Base-by-base conservation (phyloP, 2,329 filamentous ascomycete genomes). In the Diaporthe amygdali region DNA sequence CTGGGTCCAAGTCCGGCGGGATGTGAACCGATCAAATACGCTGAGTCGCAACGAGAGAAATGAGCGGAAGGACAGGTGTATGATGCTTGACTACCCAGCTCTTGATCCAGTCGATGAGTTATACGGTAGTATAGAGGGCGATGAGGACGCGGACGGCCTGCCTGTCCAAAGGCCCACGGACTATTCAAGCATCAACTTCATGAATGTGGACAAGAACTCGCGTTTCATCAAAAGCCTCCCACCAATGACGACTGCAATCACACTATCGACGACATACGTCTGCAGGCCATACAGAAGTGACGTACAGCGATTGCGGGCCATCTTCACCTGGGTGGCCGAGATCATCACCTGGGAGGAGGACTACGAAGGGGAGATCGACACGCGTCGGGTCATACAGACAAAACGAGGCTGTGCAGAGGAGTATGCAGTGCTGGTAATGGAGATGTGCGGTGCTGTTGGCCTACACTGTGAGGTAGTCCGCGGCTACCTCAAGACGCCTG, bases 291-390 rank as follows among this genome's bases (percentile, higher is more conserved):
- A 98, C 80, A 89, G 95, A 72, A 98, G 94, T 81, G 96, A 98
- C 76, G 94, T 98, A 0, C 96, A 99, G 80, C 90, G 95, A 44
- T 83, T 99, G 32, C 90, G 97, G 30, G 96, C 96, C 20, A 98
- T 99, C 73, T 99, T 98, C 78, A 98, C 94, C 1, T 99, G 96
- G 96, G 94, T 97, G 6, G 90, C 94, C n/a, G 96, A 99, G 79
- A 95, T 96, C 76, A 92, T 99, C 70, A 90, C 89, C 39, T 99
- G 96, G 96, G 96, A 99, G 79, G 96, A 98, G 77, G 95, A 97
- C 74, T 95, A 94, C 74, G 94, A 97, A 75, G 69, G 55, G 9
- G 88, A 92, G 10, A 83, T 96, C 66, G 95, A 99, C 79, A 92
- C 95, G 2, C 89, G 93, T 68, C 90, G 94, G 56, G 94, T 97